These are phyloP conservation scores for Aspergillus candidus DNA, from an alignment of 2,329 filamentous ascomycete genomes.

Conservation along the genomic window DNA sequence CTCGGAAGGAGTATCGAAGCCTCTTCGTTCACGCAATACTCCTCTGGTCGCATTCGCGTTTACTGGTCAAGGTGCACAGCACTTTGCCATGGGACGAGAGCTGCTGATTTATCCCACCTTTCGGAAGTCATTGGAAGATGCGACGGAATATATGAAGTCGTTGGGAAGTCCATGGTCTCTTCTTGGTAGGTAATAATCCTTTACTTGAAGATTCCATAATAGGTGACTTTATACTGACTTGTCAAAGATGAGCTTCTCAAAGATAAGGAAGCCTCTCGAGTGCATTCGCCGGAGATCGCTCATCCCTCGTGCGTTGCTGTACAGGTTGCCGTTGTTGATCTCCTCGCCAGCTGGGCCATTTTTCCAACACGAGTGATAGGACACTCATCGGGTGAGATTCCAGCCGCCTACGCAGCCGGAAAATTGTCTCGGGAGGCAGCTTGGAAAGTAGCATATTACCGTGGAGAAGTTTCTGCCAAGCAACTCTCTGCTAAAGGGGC, in stretches of 20 bases:
- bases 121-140: slow-evolving; percentile 6
- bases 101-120: slow-evolving; percentile 16
- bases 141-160: slow-evolving; percentile 4
- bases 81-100: slow-evolving; percentile 20
- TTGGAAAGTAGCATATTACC: slow-evolving; percentile 16
- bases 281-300: slow-evolving; percentile 16
- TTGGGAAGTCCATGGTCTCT: slow-evolving; percentile 10
- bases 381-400: slow-evolving; percentile 28
- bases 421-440: slow-evolving; percentile 6
- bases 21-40: not conserved
- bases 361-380: slow-evolving; percentile 18
- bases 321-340: slow-evolving; percentile 24
- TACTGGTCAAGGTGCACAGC: slow-evolving; percentile 32
- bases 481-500: slow-evolving; percentile 11
- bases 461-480: slow-evolving; percentile 13
- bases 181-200: slow-evolving; percentile 6
- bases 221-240: too few species aligned
- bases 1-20: not conserved
- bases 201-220: not conserved
- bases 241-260: slow-evolving; percentile 9
- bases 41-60: slow-evolving; percentile 22
- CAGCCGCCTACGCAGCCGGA: slow-evolving; percentile 23
- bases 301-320: slow-evolving; percentile 26
- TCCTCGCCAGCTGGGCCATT: slow-evolving; percentile 17
- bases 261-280: slow-evolving; percentile 3